Conservation (phyloP, 495 filamentous ascomycete genomes). For the Astrocystis sublimbata region DNA sequence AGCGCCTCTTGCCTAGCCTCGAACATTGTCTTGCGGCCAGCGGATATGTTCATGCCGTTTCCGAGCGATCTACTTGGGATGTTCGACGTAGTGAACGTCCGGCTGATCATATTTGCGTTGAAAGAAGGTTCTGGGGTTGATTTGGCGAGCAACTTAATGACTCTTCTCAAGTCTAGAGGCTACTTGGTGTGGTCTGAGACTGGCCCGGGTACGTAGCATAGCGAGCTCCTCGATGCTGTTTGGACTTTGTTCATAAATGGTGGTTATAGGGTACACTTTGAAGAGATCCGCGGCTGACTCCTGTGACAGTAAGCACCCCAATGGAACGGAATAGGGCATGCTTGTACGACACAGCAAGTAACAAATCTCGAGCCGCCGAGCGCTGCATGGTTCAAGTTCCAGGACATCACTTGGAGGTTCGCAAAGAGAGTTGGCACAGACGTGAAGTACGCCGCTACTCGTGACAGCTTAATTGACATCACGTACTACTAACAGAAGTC, state of each 20-base stretch:
- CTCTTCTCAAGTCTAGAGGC: conserved; percentile 13
- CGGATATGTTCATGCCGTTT: conserved; percentile 9
- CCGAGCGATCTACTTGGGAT: conserved; percentile 8
- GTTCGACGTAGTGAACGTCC: conserved; percentile 14
- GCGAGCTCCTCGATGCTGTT: background rate
- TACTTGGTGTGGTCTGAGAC: conserved; percentile 14
- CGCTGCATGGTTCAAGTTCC: conserved; percentile 6
- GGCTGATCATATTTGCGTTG: conserved; percentile 10
- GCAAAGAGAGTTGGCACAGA: conserved; percentile 11
- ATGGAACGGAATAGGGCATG: background rate
- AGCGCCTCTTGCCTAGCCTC: background rate
- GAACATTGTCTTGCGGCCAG: conserved; percentile 12
- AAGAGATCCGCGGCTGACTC: background rate
- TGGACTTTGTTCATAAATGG: background rate
- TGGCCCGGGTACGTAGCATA: background rate
- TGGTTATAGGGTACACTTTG: too few species aligned
- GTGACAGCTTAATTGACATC: background rate
- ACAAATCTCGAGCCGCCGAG: conserved; percentile 6
- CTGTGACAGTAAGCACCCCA: background rate
- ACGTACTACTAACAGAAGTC: background rate
- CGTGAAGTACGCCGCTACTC: conserved; percentile 9
- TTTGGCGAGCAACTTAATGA: conserved; percentile 8
- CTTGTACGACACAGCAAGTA: background rate
- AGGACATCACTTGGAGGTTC: conserved; percentile 1
- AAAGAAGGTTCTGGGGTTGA: background rate